phyloP scores from a whole-genome alignment of 306 rosid genomes.

The Cucurbita ficifolia region DNA sequence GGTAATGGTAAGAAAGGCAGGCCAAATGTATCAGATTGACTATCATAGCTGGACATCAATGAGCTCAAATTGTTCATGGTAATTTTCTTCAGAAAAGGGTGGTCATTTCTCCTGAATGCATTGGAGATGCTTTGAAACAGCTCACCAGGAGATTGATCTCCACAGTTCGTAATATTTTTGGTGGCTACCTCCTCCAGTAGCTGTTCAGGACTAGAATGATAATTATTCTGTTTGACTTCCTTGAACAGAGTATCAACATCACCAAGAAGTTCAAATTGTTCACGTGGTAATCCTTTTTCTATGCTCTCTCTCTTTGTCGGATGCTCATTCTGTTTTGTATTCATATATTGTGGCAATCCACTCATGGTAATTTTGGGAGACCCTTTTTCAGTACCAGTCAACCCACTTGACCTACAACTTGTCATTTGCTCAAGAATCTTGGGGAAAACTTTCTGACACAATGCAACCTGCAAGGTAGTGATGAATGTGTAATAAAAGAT shows the following conservation, averaged over 20 bases:
- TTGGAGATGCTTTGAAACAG: slow-evolving; percentile 65
- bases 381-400: slow-evolving; percentile 16
- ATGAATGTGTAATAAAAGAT: slow-evolving; percentile 11
- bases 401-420: slow-evolving; percentile 36
- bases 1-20: slow-evolving; percentile 64
- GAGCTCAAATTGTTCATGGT: slow-evolving; percentile 56
- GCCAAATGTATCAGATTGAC: slow-evolving; percentile 84
- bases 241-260: slow-evolving; percentile 51
- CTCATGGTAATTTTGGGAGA: slow-evolving; percentile 20
- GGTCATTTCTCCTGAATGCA: slow-evolving; percentile 71
- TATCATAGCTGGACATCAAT: slow-evolving; percentile 75
- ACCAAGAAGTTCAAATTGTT: slow-evolving; percentile 61
- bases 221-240: slow-evolving; percentile 50
- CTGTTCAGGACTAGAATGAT: slow-evolving; percentile 30
- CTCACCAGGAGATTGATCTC: slow-evolving; percentile 59
- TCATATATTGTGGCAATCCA: slow-evolving; percentile 34
- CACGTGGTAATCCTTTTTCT: slow-evolving; percentile 42
- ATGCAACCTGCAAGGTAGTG: slow-evolving; percentile 41
- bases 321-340: slow-evolving; percentile 38
- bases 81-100: slow-evolving; percentile 69
- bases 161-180: slow-evolving; percentile 18
- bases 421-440: slow-evolving; percentile 90
- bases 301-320: slow-evolving; percentile 37
- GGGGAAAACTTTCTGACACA: slow-evolving; percentile 79
- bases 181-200: slow-evolving; percentile 23